Conservation (phyloP, 257 asterid species). For the Handroanthus guayacan region DNA sequence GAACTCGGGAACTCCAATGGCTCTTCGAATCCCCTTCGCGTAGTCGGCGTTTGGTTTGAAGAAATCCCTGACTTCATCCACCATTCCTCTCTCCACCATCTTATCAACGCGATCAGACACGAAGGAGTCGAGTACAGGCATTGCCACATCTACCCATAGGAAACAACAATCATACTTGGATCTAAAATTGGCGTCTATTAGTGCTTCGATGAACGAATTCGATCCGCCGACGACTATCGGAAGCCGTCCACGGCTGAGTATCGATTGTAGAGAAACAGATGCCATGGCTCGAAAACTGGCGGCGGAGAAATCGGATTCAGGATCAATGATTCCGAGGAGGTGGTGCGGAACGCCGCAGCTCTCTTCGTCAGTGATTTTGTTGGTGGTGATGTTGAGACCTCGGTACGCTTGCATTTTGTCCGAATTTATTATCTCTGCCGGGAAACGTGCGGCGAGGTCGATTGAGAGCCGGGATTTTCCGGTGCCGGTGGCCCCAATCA, state of each 20-base stretch:
- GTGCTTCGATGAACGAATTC: constrained; percentile 34
- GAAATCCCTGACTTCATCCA: constrained; percentile 47
- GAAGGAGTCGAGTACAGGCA: constrained; percentile 49
- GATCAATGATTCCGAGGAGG: constrained; percentile 33
- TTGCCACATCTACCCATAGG: constrained; percentile 63
- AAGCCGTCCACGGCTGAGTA: constrained; percentile 19
- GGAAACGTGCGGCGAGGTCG: constrained; percentile 58
- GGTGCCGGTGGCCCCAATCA: constrained; percentile 67
- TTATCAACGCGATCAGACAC: constrained; percentile 55
- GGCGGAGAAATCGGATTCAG: constrained; percentile 35
- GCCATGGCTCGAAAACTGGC: constrained; percentile 30
- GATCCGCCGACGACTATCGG: constrained; percentile 42
- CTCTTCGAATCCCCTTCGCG: constrained; percentile 67
- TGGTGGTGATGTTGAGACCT: constrained; percentile 60
- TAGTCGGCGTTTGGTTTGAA: constrained; percentile 50
- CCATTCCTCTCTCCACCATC: constrained; percentile 62
- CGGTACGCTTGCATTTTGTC: constrained; percentile 66
- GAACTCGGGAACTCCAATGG: constrained; percentile 92
- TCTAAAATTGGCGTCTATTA: constrained; percentile 31
- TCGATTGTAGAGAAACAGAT: constrained; percentile 14
- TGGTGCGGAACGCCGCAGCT: constrained; percentile 58
- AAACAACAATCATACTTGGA: constrained; percentile 53
- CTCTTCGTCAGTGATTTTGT: constrained; percentile 64
- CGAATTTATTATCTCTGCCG: constrained; percentile 56
- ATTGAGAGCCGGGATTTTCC: constrained; percentile 65